Conservation (phyloP, 192 early-diverging fungal species). For the Entomortierella chlamydospora region DNA sequence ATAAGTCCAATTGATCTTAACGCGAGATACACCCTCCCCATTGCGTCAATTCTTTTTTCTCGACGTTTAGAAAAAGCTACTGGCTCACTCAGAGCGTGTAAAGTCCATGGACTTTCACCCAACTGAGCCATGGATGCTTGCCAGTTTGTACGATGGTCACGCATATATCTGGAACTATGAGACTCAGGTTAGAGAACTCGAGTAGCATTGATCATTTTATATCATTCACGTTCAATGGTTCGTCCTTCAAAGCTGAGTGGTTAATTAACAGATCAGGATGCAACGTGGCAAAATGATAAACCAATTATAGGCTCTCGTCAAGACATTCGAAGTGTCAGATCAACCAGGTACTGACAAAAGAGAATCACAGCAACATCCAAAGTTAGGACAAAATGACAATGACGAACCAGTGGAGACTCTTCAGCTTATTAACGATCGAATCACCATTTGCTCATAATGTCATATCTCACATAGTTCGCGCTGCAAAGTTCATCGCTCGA, state of each 20-base stretch:
- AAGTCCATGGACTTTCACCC: conserved; percentile 99
- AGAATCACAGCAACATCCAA: not conserved
- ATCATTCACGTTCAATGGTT: no score
- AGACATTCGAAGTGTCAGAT: conserved; percentile 96
- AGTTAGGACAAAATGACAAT: not conserved
- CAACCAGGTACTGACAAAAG: conserved; percentile 76
- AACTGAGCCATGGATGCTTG: conserved; percentile 98
- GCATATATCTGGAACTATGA: conserved; percentile 99
- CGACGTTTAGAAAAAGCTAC: conserved; percentile 62
- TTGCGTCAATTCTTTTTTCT: not conserved
- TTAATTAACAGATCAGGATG: not conserved
- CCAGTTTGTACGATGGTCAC: conserved; percentile 95
- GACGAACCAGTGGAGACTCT: no score
- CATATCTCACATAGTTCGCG: conserved; percentile 77
- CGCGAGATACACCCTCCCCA: not conserved
- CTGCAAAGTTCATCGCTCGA: conserved; percentile 96
- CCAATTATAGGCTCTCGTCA: conserved; percentile 90
- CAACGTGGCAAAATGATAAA: not conserved
- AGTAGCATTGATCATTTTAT: no score
- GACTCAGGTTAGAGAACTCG: conserved; percentile 85
- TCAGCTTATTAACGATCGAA: not conserved
- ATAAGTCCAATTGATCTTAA: not conserved
- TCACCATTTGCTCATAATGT: not conserved
- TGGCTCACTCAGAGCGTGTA: conserved; percentile 91
- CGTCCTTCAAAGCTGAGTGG: no score